Evolutionary conservation across 805 yeast genomes (phyloP).

Genomic region (Starmerella davenportii): DNA sequence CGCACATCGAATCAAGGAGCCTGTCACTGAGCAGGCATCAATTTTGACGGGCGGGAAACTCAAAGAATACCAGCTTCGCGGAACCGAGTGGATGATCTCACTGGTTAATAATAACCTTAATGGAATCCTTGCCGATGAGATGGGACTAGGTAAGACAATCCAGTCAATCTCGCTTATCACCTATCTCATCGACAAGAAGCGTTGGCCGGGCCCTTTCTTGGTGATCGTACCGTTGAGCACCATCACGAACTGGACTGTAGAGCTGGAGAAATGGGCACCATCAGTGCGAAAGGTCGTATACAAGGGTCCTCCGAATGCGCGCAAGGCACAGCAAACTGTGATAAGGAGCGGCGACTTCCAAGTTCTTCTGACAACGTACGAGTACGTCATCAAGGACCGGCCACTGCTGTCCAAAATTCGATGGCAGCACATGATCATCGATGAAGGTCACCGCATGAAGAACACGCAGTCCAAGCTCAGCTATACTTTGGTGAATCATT

Average conservation of each 20-base stretch:
- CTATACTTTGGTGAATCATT: slow-evolving; percentile 61
- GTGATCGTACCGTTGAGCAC: slow-evolving; percentile 92
- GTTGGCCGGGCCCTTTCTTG: slow-evolving; percentile 65
- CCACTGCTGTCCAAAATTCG: slow-evolving; percentile 57
- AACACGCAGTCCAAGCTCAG: slow-evolving; percentile 79
- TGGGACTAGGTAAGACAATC: slow-evolving; percentile 96
- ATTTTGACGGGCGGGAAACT: slow-evolving; percentile 78
- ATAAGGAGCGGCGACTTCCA: slow-evolving; percentile 70
- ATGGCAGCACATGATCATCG: slow-evolving; percentile 97
- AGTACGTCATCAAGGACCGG: slow-evolving; percentile 81
- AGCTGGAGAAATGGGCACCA: slow-evolving; percentile 97
- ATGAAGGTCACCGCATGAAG: slow-evolving; percentile 97
- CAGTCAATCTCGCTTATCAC: slow-evolving; percentile 81
- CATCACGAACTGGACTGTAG: slow-evolving; percentile 85
- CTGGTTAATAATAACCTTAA: slow-evolving; percentile 79
- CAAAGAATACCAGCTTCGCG: slow-evolving; percentile 86
- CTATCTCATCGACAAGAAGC: slow-evolving; percentile 59
- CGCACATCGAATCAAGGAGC: slow-evolving; percentile 76
- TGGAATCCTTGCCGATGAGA: slow-evolving; percentile 94
- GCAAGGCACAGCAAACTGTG: slow-evolving; percentile 55
- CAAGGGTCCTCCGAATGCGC: slow-evolving; percentile 79
- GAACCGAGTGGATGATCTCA: slow-evolving; percentile 97
- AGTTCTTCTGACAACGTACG: slow-evolving; percentile 81
- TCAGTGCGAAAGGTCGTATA: slow-evolving; percentile 60
- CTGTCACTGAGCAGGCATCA: slow-evolving; percentile 59